Percentiles rank a stretch among this genome's conserved stretches.
These are phyloP conservation scores for Coemansia sp. DNA, from an alignment of 192 early-diverging fungal genomes.

Conservation along the genomic window DNA sequence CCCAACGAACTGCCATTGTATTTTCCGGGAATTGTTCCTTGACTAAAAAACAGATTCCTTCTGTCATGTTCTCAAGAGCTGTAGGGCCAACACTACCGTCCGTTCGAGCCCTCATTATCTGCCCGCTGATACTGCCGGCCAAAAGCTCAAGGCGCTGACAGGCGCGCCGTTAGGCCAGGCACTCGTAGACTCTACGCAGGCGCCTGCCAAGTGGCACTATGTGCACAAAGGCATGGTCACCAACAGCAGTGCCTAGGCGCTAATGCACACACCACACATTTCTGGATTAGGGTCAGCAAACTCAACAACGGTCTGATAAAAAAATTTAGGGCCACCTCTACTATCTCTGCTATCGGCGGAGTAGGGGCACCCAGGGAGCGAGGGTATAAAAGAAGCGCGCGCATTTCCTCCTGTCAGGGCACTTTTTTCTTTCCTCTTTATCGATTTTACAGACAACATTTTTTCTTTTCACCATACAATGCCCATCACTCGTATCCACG, in stretches of 20 bases:
- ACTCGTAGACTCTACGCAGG: not conserved
- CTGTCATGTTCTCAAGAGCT: constrained; percentile 1
- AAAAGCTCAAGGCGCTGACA: constrained; percentile 18
- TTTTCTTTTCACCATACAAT: constrained; percentile 37
- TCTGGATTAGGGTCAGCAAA: constrained; percentile 8
- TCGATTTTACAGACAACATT: not conserved
- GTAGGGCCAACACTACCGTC: constrained; percentile 38
- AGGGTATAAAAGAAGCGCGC: constrained; percentile 6
- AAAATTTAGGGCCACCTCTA: constrained; percentile 5
- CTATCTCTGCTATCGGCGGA: not conserved
- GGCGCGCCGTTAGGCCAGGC: constrained; percentile 11
- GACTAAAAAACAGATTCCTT: not conserved
- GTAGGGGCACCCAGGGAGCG: not conserved
- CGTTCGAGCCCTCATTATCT: constrained; percentile 24
- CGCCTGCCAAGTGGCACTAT: constrained; percentile 24
- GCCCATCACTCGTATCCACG: constrained; percentile 74
- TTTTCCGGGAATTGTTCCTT: not conserved
- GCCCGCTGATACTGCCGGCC: constrained; percentile 8
- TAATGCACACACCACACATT: not conserved
- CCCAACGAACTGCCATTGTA: not conserved
- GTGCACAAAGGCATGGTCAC: constrained; percentile 6
- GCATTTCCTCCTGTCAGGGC: constrained; percentile 3
- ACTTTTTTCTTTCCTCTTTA: not conserved
- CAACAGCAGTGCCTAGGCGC: not conserved
- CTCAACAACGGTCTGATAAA: not conserved